Conservation (phyloP, 768 basidiomycete genomes). For the Pleurotus cornucopiae region DNA sequence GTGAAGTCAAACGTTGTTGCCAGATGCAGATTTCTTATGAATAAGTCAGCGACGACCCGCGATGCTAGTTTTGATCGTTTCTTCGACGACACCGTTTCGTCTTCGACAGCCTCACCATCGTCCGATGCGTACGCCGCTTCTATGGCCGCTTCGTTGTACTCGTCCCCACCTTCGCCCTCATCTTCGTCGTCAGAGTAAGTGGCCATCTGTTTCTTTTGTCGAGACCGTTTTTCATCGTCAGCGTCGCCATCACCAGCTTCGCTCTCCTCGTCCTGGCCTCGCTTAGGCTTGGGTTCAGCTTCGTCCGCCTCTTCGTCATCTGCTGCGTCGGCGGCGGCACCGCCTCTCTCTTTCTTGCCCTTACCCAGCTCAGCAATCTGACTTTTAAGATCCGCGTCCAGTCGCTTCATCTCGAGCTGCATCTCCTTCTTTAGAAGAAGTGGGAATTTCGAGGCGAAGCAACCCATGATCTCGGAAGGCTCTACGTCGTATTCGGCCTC, state of each 20-base stretch:
- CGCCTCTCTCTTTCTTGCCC: slow-evolving; percentile 52
- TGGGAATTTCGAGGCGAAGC: slow-evolving; percentile 75
- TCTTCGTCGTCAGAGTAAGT: slow-evolving; percentile 75
- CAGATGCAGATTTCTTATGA: slow-evolving; percentile 55
- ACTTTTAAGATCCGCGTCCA: slow-evolving; percentile 72
- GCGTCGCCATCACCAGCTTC: slow-evolving; percentile 83
- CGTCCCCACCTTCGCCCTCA: slow-evolving; percentile 45
- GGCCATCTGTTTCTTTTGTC: slow-evolving; percentile 68
- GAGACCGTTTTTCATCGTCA: slow-evolving; percentile 69
- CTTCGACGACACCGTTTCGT: slow-evolving; percentile 22
- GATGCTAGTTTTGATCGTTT: slow-evolving; percentile 29
- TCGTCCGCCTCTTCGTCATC: slow-evolving; percentile 46
- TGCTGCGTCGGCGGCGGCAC: slow-evolving; percentile 47
- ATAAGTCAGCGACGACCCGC: slow-evolving; percentile 42
- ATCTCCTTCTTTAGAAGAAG: slow-evolving; percentile 83
- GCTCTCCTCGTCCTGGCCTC: slow-evolving; percentile 50
- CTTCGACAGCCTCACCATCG: slow-evolving; percentile 26
- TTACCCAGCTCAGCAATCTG: slow-evolving; percentile 83
- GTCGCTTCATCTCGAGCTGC: slow-evolving; percentile 76
- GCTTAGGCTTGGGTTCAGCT: slow-evolving; percentile 35
- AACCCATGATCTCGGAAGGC: slow-evolving; percentile 65
- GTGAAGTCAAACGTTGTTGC: slow-evolving; percentile 75
- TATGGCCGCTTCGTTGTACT: slow-evolving; percentile 51
- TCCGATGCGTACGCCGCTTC: slow-evolving; percentile 61
- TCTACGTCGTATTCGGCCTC: slow-evolving; percentile 75